Percentiles rank a stretch among this genome's conserved stretches.
These are phyloP conservation scores for Apiospora kogelbergensis DNA, from an alignment of 2,329 filamentous ascomycete genomes.

Conservation along the genomic window DNA sequence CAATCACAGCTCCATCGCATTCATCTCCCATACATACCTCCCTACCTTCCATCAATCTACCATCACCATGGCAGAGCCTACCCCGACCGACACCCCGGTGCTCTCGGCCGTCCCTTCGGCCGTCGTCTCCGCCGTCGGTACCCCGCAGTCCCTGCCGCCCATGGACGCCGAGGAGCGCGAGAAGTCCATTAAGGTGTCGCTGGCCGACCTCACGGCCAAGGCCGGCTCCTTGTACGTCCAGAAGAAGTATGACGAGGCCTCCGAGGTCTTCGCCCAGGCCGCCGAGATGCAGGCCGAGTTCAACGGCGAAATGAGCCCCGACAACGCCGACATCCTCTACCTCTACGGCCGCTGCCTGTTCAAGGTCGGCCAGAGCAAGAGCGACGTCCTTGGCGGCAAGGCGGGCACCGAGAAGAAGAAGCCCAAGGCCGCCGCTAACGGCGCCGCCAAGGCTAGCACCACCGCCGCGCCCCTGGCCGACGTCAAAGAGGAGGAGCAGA, in stretches of 20 bases:
- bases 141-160: slow-evolving; percentile 31
- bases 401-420: slow-evolving; percentile 61
- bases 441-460: slow-evolving; percentile 35
- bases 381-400: slow-evolving; percentile 86
- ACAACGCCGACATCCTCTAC: slow-evolving; percentile 93
- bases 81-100: slow-evolving; percentile 29
- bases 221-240: slow-evolving; percentile 84
- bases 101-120: slow-evolving; percentile 30
- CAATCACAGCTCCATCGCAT: slow-evolving; percentile 9
- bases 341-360: slow-evolving; percentile 92
- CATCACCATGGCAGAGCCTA: slow-evolving; percentile 30
- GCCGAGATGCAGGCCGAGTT: slow-evolving; percentile 87
- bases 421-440: slow-evolving; percentile 41
- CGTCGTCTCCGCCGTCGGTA: slow-evolving; percentile 25
- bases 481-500: slow-evolving; percentile 31
- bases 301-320: slow-evolving; percentile 86
- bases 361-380: slow-evolving; percentile 90
- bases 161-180: slow-evolving; percentile 43
- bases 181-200: slow-evolving; percentile 59
- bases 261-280: slow-evolving; percentile 85
- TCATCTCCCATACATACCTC: not conserved
- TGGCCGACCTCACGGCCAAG: slow-evolving; percentile 76
- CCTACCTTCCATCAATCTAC: not conserved
- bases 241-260: slow-evolving; percentile 83
- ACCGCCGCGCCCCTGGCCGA: slow-evolving; percentile 32